These are phyloP conservation scores for Bretschneidera sinensis DNA, from an alignment of 345 rosid species.

Conservation along the genomic window DNA sequence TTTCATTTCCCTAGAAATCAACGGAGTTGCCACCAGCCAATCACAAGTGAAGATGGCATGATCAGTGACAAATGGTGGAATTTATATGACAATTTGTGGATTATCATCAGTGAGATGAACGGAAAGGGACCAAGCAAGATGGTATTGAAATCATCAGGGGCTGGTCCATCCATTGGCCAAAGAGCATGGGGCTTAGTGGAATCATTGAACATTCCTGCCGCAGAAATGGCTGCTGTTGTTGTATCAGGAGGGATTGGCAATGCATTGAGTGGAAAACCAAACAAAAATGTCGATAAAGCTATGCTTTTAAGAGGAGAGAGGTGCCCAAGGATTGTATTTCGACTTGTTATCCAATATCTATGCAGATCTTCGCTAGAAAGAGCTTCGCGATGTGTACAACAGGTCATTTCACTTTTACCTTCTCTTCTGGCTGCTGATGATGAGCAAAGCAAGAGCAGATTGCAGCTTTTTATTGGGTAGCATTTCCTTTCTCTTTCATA, in stretches of 20 bases:
- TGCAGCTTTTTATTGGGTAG: constrained; percentile 89
- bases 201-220: constrained; percentile 92
- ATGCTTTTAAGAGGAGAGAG: constrained; percentile 93
- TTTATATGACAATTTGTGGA: constrained; percentile 84
- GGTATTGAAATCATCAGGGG: constrained; percentile 48
- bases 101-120: constrained; percentile 64
- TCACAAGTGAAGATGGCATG: constrained; percentile 36
- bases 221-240: constrained; percentile 99
- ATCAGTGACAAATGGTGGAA: constrained; percentile 77
- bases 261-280: constrained; percentile 80
- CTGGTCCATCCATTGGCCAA: constrained; percentile 82
- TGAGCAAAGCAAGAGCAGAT: constrained; percentile 83
- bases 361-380: constrained; percentile 79
- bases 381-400: constrained; percentile 86
- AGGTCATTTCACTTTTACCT: constrained; percentile 75
- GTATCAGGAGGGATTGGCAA: constrained; percentile 91
- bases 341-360: constrained; percentile 75
- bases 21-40: constrained; percentile 32
- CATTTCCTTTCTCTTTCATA: constrained; percentile 7
- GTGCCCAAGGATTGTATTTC: constrained; percentile 82
- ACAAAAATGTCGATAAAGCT: constrained; percentile 80
- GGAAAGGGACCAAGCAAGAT: constrained; percentile 79
- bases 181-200: constrained; percentile 97
- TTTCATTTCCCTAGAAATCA: constrained; percentile 30
- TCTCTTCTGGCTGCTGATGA: constrained; percentile 69